Conservation (phyloP, 805 yeast genomes). For the Priceomyces carsonii region DNA sequence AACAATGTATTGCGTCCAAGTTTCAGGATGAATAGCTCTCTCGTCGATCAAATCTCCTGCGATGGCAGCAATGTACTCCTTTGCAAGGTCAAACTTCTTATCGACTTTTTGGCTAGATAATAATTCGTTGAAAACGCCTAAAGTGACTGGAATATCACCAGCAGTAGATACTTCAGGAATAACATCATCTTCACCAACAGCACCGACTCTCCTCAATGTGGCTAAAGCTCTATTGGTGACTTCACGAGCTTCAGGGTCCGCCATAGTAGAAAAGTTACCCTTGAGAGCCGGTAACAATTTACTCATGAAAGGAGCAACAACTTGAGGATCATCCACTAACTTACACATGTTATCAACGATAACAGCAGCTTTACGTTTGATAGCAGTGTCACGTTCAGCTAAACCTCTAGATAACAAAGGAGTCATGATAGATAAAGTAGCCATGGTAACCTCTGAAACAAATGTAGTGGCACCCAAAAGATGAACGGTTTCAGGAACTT, state of each 20-base stretch:
- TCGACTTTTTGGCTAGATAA: slow-evolving; percentile 66
- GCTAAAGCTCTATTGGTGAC: slow-evolving; percentile 95
- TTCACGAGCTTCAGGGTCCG: slow-evolving; percentile 99
- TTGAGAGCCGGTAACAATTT: slow-evolving; percentile 95
- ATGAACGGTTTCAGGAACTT: slow-evolving; percentile 99
- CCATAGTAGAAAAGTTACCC: slow-evolving; percentile 92
- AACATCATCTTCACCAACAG: slow-evolving; percentile 82
- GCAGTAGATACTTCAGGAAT: slow-evolving; percentile 98
- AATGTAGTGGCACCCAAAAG: slow-evolving; percentile 99
- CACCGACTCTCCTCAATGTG: slow-evolving; percentile 99
- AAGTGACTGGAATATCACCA: slow-evolving; percentile 92
- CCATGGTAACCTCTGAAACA: slow-evolving; percentile 99
- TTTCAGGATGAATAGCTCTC: slow-evolving; percentile 85
- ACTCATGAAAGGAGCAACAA: slow-evolving; percentile 98
- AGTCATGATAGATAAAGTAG: slow-evolving; percentile 98
- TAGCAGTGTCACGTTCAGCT: slow-evolving; percentile 98
- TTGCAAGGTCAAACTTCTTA: slow-evolving; percentile 75
- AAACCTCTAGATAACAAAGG: slow-evolving; percentile 99
- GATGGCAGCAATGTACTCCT: slow-evolving; percentile 87
- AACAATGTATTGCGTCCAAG: slow-evolving; percentile 86
- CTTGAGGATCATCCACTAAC: slow-evolving; percentile 99
- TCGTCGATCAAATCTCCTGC: slow-evolving; percentile 99
- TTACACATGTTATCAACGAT: slow-evolving; percentile 99
- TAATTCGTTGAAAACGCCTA: slow-evolving; percentile 75
- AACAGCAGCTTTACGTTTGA: slow-evolving; percentile 99